Evolutionary conservation across 164 flowering plant species (phyloP).

Genomic region (Dillenia turbinata): DNA sequence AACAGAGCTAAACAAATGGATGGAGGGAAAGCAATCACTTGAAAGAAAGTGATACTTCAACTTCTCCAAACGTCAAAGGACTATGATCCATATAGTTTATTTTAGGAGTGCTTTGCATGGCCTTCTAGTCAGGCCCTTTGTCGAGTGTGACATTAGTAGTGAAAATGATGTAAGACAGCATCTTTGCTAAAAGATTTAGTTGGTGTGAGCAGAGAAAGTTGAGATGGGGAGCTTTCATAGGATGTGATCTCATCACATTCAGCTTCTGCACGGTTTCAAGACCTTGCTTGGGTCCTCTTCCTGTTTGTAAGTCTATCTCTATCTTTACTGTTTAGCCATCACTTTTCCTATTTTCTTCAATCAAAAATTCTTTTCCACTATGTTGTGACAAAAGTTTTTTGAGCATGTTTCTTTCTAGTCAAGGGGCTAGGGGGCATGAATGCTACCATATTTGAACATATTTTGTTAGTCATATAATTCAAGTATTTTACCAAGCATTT

Average conservation of each 20-base stretch:
- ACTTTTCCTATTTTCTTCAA: no score
- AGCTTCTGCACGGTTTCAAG: slow-evolving; percentile 24
- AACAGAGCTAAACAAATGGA: background rate
- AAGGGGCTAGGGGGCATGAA: background rate
- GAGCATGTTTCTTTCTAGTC: background rate
- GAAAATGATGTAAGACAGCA: slow-evolving; percentile 23
- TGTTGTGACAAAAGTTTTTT: no score
- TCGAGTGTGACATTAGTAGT: no score
- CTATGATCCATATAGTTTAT: background rate
- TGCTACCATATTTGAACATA: background rate
- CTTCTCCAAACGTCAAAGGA: background rate
- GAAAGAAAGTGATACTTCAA: background rate
- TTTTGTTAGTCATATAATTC: background rate
- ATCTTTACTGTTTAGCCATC: no score
- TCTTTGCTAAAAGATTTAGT: slow-evolving; percentile 40
- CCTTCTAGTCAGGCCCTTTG: no score
- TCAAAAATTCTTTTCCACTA: no score
- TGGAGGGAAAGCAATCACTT: background rate
- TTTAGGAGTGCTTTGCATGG: background rate
- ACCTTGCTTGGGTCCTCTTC: slow-evolving; percentile 35
- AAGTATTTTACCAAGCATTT: background rate
- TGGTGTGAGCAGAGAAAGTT: slow-evolving; percentile 31
- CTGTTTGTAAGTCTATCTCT: slow-evolving; percentile 28
- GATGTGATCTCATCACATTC: slow-evolving; percentile 14
- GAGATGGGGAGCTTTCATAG: slow-evolving; percentile 27